Conservation (phyloP, 345 rosid genomes). For the Salix purpurea region DNA sequence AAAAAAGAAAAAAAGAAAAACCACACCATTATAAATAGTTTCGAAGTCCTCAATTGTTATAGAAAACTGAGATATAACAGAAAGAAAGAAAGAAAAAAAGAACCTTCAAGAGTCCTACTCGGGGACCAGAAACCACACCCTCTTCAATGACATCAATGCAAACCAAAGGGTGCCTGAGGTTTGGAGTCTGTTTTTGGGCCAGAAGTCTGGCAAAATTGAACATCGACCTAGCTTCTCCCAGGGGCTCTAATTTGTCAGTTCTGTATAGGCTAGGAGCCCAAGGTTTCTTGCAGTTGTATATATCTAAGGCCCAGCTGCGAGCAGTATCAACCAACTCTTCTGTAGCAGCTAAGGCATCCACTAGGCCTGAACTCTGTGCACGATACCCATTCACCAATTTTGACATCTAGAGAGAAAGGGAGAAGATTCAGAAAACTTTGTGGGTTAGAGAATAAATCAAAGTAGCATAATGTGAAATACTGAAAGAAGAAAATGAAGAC, state of each 20-base stretch:
- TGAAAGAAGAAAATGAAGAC: neutral
- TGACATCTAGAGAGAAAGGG: conserved; percentile 2
- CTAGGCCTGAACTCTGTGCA: conserved; percentile 6
- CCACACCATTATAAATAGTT: too few species aligned
- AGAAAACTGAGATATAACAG: neutral
- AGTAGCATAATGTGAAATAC: neutral
- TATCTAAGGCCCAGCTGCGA: conserved; percentile 11
- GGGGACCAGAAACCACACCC: neutral
- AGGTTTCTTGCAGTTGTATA: neutral
- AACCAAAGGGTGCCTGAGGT: conserved; percentile 7
- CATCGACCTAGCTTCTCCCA: conserved; percentile 6
- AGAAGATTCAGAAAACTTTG: too few species aligned
- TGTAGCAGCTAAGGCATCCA: neutral
- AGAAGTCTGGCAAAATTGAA: neutral
- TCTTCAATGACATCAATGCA: conserved; percentile 13
- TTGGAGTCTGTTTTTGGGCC: neutral
- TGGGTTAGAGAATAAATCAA: neutral
- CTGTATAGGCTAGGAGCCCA: conserved; percentile 11
- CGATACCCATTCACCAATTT: conserved; percentile 2
- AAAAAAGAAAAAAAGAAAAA: neutral
- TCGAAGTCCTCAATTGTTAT: too few species aligned
- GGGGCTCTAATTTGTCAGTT: conserved; percentile 6
- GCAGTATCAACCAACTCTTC: conserved; percentile 6
- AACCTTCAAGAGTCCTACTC: conserved; percentile 12
- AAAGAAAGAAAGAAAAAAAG: neutral